A percentile compares a stretch with the other conserved stretches of the same genome.
Conservation (phyloP, 331 rosid species). For the Malus hybrid region DNA sequence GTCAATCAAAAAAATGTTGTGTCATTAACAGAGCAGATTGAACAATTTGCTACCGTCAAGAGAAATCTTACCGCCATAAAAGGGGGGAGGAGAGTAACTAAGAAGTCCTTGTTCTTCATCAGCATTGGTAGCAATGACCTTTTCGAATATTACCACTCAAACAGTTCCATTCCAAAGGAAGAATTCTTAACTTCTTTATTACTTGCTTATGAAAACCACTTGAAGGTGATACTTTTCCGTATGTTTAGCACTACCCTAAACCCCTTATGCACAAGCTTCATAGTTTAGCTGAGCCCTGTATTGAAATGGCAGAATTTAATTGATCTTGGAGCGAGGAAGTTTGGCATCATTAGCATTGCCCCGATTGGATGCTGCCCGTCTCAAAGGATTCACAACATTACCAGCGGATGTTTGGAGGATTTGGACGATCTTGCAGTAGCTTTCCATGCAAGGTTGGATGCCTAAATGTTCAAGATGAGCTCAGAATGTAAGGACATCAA, state of each 20-base stretch:
- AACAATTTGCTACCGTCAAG: constrained; percentile 1
- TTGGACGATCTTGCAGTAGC: constrained; percentile 13
- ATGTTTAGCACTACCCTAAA: not conserved
- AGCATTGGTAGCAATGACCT: constrained; percentile 24
- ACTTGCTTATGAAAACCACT: constrained; percentile 11
- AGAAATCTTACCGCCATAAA: not conserved
- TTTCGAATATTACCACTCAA: constrained; percentile 12
- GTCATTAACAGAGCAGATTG: constrained; percentile 11
- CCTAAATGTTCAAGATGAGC: constrained; percentile 10
- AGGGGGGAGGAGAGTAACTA: constrained; percentile 1
- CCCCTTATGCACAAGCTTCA: not conserved
- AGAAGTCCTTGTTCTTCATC: constrained; percentile 20
- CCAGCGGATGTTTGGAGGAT: constrained; percentile 20
- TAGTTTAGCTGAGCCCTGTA: too few species aligned
- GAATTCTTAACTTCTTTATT: constrained; percentile 1
- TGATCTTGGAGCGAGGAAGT: constrained; percentile 18
- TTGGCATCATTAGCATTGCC: constrained; percentile 18
- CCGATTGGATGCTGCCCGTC: constrained; percentile 22
- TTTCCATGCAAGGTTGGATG: constrained; percentile 4
- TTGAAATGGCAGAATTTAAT: constrained; percentile 14
- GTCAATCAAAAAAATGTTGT: not conserved
- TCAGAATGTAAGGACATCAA: constrained; percentile 4
- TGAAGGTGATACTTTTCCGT: not conserved
- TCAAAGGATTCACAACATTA: constrained; percentile 13
- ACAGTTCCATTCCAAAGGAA: not conserved